These are phyloP conservation scores for Saccharomyces paradoxus DNA, from an alignment of 805 yeast genomes.

Conservation along the genomic window DNA sequence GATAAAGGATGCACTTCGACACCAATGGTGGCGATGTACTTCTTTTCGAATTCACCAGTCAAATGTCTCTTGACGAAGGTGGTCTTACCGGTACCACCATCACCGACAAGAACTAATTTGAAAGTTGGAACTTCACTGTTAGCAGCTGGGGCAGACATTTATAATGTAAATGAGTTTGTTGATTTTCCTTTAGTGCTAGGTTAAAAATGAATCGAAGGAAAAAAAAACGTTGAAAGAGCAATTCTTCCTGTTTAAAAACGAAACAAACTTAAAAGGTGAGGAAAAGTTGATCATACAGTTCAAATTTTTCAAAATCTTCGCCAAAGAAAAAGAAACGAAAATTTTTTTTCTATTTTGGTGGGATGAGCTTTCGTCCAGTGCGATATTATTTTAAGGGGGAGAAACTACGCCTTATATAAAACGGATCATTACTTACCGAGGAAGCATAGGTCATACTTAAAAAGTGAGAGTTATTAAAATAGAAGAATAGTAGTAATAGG, in stretches of 20 bases:
- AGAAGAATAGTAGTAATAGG: background rate
- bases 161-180: background rate
- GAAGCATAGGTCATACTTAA: background rate
- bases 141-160: conserved; percentile 43
- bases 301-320: background rate
- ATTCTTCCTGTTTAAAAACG: background rate
- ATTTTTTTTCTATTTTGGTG: background rate
- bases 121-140: conserved; percentile 78
- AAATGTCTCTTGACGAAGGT: conserved; percentile 99
- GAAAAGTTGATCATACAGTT: background rate
- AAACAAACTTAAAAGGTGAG: background rate
- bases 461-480: background rate
- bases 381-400: background rate
- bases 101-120: conserved; percentile 98
- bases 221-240: background rate
- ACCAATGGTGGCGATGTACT: conserved; percentile 97
- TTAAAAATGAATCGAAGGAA: background rate
- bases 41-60: conserved; percentile 98
- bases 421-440: background rate
- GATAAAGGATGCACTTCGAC: conserved; percentile 98
- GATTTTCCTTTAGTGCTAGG: background rate
- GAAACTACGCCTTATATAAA: background rate
- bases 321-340: background rate
- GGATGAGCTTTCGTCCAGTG: background rate
- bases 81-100: conserved; percentile 99